phyloP scores from a whole-genome alignment of 768 basidiomycete species.

The Megacollybia marginata region DNA sequence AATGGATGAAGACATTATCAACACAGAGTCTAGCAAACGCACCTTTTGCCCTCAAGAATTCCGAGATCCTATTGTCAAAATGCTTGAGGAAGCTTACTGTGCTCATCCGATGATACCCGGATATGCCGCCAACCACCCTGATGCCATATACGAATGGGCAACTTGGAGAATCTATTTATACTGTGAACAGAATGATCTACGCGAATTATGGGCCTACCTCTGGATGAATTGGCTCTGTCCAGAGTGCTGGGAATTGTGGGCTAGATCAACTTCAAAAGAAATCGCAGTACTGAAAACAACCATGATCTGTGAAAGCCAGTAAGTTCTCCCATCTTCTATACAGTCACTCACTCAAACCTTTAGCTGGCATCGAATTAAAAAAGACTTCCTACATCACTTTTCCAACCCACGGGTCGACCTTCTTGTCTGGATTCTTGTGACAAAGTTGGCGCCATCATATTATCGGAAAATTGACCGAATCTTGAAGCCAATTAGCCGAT shows the following conservation, averaged over 20 bases:
- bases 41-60: background rate
- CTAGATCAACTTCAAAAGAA: constrained; percentile 8
- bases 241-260: no score
- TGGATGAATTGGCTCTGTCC: no score
- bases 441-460: no score
- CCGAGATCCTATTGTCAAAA: background rate
- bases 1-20: no score
- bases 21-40: no score
- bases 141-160: constrained; percentile 43
- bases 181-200: constrained; percentile 9
- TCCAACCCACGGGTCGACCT: constrained; percentile 4
- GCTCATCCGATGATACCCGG: no score
- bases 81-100: no score
- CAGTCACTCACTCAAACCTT: constrained; percentile 10
- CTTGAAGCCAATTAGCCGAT: constrained; percentile 3
- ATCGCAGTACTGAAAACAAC: constrained; percentile 8
- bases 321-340: no score
- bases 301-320: no score
- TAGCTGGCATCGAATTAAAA: no score
- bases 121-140: constrained; percentile 19
- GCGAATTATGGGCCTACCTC: constrained; percentile 16
- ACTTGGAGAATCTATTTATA: constrained; percentile 14
- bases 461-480: constrained; percentile 7
- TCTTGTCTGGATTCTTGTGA: no score
- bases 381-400: no score